Conservation (phyloP, 2,329 filamentous ascomycete genomes). For the Curvularia eragrostidis region DNA sequence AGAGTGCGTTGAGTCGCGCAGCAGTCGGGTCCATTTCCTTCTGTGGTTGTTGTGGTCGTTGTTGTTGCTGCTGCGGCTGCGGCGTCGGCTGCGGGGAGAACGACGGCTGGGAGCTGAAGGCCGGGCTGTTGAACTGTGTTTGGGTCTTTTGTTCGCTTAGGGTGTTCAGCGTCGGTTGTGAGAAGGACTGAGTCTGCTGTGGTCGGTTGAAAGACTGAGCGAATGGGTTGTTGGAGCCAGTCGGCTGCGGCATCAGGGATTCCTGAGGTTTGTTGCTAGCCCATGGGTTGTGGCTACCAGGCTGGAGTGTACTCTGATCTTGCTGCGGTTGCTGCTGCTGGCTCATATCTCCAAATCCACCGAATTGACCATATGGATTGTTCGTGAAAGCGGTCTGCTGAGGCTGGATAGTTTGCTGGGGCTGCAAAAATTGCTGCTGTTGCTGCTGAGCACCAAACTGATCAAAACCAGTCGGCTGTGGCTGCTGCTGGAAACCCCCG, state of each 20-base stretch:
- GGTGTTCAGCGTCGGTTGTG: conserved; percentile 74
- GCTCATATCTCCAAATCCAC: conserved; percentile 42
- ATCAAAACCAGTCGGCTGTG: conserved; percentile 73
- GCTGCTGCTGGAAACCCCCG: conserved; percentile 51
- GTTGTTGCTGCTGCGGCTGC: conserved; percentile 49
- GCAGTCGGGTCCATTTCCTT: conserved; percentile 63
- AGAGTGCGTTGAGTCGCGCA: conserved; percentile 82
- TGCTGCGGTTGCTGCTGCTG: conserved; percentile 53
- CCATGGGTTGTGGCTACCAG: conserved; percentile 96
- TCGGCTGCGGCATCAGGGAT: conserved; percentile 79
- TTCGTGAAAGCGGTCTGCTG: conserved; percentile 66
- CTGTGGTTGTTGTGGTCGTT: conserved; percentile 49
- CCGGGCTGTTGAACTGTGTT: conserved; percentile 63
- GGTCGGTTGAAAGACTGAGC: conserved; percentile 71
- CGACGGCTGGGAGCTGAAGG: conserved; percentile 57
- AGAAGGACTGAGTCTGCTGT: conserved; percentile 63
- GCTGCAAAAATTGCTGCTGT: conserved; percentile 37
- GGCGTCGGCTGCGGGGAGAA: conserved; percentile 49
- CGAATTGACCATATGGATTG: conserved; percentile 49
- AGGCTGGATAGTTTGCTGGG: conserved; percentile 57
- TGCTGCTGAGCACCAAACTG: conserved; percentile 51
- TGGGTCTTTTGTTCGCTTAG: conserved; percentile 86
- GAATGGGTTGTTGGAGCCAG: conserved; percentile 98
- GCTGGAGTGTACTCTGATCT: conserved; percentile 69
- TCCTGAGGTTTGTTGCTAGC: conserved; percentile 67